A percentile compares a stretch with the other conserved stretches of the same genome.
Conservation (phyloP, 306 rosid species). For the Pyrus pyrifolia region DNA sequence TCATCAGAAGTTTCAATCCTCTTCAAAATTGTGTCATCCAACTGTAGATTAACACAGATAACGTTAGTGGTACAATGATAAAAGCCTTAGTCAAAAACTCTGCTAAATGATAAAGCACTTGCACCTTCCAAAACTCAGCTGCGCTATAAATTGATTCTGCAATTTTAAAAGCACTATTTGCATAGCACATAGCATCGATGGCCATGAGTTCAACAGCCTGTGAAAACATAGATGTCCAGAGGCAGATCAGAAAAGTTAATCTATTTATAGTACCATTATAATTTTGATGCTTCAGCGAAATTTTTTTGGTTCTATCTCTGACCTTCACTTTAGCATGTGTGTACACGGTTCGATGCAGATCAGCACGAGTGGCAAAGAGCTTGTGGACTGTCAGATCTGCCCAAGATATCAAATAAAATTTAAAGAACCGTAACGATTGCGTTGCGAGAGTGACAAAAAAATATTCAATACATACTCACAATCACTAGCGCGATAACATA, state of each 20-base stretch:
- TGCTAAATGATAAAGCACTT: constrained; percentile 10
- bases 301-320: constrained; percentile 32
- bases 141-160: constrained; percentile 44
- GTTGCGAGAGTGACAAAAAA: background rate
- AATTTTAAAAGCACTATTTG: constrained; percentile 51
- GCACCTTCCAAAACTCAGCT: constrained; percentile 82
- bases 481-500: constrained; percentile 78
- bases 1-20: constrained; percentile 55
- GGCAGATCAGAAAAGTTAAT: background rate
- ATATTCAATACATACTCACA: constrained; percentile 44
- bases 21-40: constrained; percentile 78
- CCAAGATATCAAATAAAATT: constrained; percentile 25
- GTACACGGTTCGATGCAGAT: constrained; percentile 83
- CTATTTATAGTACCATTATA: background rate
- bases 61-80: background rate
- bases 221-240: constrained; percentile 2
- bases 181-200: constrained; percentile 70
- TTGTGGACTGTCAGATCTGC: constrained; percentile 82
- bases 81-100: background rate
- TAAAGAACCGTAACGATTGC: constrained; percentile 15
- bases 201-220: constrained; percentile 92
- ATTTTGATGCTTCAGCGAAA: constrained; percentile 11
- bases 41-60: constrained; percentile 38
- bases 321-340: constrained; percentile 93
- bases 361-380: constrained; percentile 86